Evolutionary conservation across 768 basidiomycete genomes (phyloP), one percentile per base, ranked within the genome.

Genomic region (Dioszegia crocea): DNA sequence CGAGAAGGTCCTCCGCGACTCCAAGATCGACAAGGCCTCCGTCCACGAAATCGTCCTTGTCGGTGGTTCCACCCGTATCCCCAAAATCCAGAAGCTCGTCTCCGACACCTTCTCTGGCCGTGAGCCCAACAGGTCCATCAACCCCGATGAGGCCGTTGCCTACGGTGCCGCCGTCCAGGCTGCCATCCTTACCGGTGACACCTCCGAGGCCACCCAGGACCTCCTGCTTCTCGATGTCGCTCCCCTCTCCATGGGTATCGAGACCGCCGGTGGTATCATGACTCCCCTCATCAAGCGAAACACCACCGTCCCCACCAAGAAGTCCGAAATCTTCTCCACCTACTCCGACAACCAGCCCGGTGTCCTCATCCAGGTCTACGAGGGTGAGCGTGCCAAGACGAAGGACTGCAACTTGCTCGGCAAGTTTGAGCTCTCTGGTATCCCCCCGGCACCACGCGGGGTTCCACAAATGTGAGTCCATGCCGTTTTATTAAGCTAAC

Each of bases 321-420:
- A 98, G 83, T 86, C 85, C 62, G 92, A 98, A 80, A 94, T 88
- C 74, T 96, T 97, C 85, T 97, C 93, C 38, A 97, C 94, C 19
- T 88, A 88, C 50, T 86, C 89, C 51, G 89, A 91, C 74, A 91
- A 90, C 82, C 88, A 97, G 80, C 90, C 89, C 46, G 92, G 90
- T 52, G 93, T 97, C 68, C 80, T 97, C 73, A 96, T 98, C 79
- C 93, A 98, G 79, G 94, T 98, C 64, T 97, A 82, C 77, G 93
- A 97, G 83, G 93, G 93, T 78, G 93, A 97, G 81, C 91, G 94
- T 75, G 85, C 91, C 46, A 81, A 96, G 71, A 97, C 94, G 65
- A 94, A 94, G 85, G 94, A 97, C 81, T 97, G 96, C 84, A 94
- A 96, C 81, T 86, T 88, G 49, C 88, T 98, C 67, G 93, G 94